Conservation (phyloP, 805 yeast species). For the Hanseniaspora meyeri region DNA sequence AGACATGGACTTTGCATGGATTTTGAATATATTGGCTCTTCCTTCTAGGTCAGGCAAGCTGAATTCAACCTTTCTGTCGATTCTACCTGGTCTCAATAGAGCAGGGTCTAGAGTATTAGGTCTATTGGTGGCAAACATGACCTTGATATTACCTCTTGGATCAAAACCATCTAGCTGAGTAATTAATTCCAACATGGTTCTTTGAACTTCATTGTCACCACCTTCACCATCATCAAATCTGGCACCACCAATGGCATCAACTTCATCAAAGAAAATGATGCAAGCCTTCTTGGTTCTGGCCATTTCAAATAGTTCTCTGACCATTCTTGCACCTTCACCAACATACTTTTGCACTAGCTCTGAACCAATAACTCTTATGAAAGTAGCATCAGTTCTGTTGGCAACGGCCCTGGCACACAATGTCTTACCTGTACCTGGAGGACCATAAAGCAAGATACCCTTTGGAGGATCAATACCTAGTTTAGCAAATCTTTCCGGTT, state of each 20-base stretch:
- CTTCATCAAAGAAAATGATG: constrained; percentile 94
- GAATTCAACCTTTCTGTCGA: constrained; percentile 96
- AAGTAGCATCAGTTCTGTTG: constrained; percentile 97
- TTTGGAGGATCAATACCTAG: constrained; percentile 98
- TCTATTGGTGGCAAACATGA: constrained; percentile 97
- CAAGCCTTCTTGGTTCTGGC: constrained; percentile 98
- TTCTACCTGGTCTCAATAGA: constrained; percentile 93
- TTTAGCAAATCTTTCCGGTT: constrained; percentile 94
- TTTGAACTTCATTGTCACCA: constrained; percentile 97
- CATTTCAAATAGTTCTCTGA: constrained; percentile 95
- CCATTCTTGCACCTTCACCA: constrained; percentile 99
- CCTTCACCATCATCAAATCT: constrained; percentile 99
- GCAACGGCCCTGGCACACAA: constrained; percentile 98
- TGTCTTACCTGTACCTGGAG: constrained; percentile 98
- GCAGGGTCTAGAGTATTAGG: constrained; percentile 98
- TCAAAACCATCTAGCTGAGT: constrained; percentile 98
- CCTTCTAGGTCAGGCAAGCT: constrained; percentile 95
- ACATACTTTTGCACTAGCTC: constrained; percentile 97
- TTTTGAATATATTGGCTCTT: constrained; percentile 91
- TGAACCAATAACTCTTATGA: constrained; percentile 94
- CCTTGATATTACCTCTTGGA: constrained; percentile 97
- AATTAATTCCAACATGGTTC: constrained; percentile 96
- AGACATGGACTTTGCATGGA: constrained; percentile 95
- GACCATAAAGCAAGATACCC: constrained; percentile 91
- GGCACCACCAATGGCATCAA: constrained; percentile 99